Evolutionary conservation across 345 rosid genomes (phyloP).

Genomic region (Carallia brachiata): DNA sequence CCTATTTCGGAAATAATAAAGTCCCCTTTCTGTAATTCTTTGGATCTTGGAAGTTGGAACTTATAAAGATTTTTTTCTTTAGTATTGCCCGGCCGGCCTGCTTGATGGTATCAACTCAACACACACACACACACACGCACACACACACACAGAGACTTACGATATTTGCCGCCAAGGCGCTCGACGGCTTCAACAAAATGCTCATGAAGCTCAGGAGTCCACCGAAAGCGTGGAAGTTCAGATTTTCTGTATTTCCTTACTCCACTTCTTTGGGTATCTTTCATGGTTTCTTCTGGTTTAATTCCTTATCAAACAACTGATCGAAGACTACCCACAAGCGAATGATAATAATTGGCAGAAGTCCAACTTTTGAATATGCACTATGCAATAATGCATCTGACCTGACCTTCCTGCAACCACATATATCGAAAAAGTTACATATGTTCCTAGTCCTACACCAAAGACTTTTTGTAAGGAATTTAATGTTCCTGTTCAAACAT

Average conservation of each 20-base stretch:
- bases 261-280: constrained; percentile 5
- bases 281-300: constrained; percentile 15
- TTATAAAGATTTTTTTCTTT: too few relatives aligned
- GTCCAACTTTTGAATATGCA: background rate
- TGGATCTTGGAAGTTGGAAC: too few relatives aligned
- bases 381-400: background rate
- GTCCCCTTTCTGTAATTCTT: too few relatives aligned
- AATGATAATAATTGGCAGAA: background rate
- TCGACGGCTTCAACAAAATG: constrained; percentile 35
- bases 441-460: constrained; percentile 25
- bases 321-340: background rate
- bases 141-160: constrained; percentile 24
- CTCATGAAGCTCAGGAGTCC: constrained; percentile 48
- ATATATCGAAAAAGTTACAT: background rate
- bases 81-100: too few relatives aligned
- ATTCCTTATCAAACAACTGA: background rate
- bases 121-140: too few relatives aligned
- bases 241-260: constrained; percentile 46
- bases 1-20: too few relatives aligned
- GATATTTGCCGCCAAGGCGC: constrained; percentile 44
- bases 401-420: background rate
- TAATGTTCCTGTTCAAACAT: constrained; percentile 6
- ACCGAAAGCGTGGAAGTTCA: constrained; percentile 40
- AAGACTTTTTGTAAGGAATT: constrained; percentile 23
- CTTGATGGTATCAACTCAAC: too few relatives aligned